Percentiles rank a stretch among this genome's conserved stretches.
Conservation (phyloP, 805 yeast genomes). For the Candida nitratophila region DNA sequence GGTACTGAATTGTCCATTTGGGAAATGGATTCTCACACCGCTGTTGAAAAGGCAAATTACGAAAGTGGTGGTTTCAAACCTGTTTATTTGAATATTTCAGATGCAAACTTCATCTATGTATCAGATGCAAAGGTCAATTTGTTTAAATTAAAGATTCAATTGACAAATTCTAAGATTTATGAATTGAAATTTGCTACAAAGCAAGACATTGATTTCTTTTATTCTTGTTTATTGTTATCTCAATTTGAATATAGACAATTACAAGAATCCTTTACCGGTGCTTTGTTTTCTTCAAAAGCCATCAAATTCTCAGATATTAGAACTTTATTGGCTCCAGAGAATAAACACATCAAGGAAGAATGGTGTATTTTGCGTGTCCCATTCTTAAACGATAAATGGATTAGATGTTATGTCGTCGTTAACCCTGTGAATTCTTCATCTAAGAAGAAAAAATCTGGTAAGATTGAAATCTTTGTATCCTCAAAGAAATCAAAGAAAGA, state of each 20-base stretch:
- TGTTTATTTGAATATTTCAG: conserved; percentile 45
- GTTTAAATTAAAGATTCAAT: conserved; percentile 37
- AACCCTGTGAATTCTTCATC: conserved; percentile 33
- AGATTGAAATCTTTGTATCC: conserved; percentile 45
- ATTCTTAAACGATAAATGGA: conserved; percentile 51
- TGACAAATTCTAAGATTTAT: conserved; percentile 45
- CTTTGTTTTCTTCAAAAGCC: conserved; percentile 51
- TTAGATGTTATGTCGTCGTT: conserved; percentile 44
- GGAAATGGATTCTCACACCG: conserved; percentile 29
- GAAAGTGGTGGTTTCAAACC: conserved; percentile 38
- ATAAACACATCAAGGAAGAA: conserved; percentile 41
- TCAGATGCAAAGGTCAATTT: conserved; percentile 4
- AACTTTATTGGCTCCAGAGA: conserved; percentile 45
- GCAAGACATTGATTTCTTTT: conserved; percentile 55
- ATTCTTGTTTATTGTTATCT: conserved; percentile 44
- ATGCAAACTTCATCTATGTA: conserved; percentile 25
- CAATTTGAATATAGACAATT: conserved; percentile 50
- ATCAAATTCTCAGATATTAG: conserved; percentile 50
- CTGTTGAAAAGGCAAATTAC: conserved; percentile 19
- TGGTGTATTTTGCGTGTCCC: conserved; percentile 56
- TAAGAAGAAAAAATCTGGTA: conserved; percentile 35
- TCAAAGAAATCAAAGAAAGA: conserved; percentile 43
- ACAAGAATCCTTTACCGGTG: conserved; percentile 62
- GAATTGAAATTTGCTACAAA: conserved; percentile 39
- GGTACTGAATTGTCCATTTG: conserved; percentile 52